Evolutionary conservation across 1,284 basidiomycete species (phyloP), one percentile per base, ranked within the genome.

Genomic region (Trametes polyzona): DNA sequence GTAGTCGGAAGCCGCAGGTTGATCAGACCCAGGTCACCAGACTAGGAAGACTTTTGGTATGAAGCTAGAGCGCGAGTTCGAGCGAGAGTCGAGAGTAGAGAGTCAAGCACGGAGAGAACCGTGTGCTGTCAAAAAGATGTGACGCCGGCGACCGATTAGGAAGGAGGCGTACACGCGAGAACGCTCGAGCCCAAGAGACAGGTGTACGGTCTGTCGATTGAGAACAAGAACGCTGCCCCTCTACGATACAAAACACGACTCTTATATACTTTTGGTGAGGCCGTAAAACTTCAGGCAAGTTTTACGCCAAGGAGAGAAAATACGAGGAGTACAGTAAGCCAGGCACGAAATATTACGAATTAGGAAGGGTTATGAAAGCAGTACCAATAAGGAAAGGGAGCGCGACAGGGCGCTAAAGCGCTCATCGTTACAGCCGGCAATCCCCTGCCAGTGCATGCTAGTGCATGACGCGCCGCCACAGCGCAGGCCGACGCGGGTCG

Each of bases 61-160:
- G 7, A n/a, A 26, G 21, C 23, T 5, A 37, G 24, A 40, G 47
- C 36, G n/a, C 30, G 17, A 29, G 16, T 7, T 2, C 4, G 19
- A n/a, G 24, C n/a, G 35, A 39, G 27, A 8, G 26, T 29, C 16
- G 19, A 29, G 12, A 23, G 21, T 24, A 39, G 24, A 49, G 35
- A 39, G 12, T 29, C 24, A 16, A 27, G 24, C 12, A 8, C 4
- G 4, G n/a, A 4, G 10, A 16, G 4, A 29, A 27, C n/a, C 37
- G 36, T 40, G 47, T 49, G 10, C 27, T 49, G 47, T 49, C 47
- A 49, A 49, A 49, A 49, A 49, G 47, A 49, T 49, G 47, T 49
- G 36, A 48, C 47, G 36, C 36, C 36, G 47, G 47, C 36, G n/a
- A 39, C 47, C 27, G 24, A 39, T 4, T 2, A n/a, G 32, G 23